Evolutionary conservation across 1,139 yeast species (phyloP), one percentile per base, ranked within the genome.

Genomic region (Candida sp.): DNA sequence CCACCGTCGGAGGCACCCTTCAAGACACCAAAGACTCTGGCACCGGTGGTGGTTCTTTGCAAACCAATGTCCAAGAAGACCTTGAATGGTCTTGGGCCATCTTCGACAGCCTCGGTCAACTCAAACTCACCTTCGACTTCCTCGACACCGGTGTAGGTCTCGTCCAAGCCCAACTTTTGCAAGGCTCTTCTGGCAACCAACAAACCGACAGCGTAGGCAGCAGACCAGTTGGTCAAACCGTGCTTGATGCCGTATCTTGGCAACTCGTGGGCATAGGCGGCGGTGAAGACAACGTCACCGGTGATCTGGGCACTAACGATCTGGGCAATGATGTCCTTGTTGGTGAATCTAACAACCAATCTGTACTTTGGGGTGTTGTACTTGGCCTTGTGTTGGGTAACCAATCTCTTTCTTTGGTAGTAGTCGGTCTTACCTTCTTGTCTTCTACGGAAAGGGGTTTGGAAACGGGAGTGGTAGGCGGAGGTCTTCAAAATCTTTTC

Each of bases 1-100:
- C 99, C 99, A 90, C 99, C 99, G 78, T 94, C 99, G 61, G 98
- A 93, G 75, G 99, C 99, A 90, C 99, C 99, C 89, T 94, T 94
- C 77, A 96, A 85, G 75, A 93, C 98, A 90, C 98, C 99, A 72
- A 94, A 94, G 77, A 94, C 86, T 83, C 97, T 91, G 76, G 98
- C 98, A 91, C 99, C 99, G 72, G 98, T 93, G 83, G 99, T 94
- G 83, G 99, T 92, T 88, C 99, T 94, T 83, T 93, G 96, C 79
- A 96, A 86, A 91, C 99, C 99, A 74, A 94, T 93, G 78, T 94
- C 99, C 76, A 94, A 88, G 91, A 86, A 93, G 68, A 93, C 98
- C 89, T 94, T 94, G 97, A 94, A 96, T 76, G 99, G 99, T 81
- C 99, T 90, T 83, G 99, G 99, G 67, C 86, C 98, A 65, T 92